Base-by-base conservation (phyloP, 371 early-diverging fungal species). In the Haplosporangium sp. region DNA sequence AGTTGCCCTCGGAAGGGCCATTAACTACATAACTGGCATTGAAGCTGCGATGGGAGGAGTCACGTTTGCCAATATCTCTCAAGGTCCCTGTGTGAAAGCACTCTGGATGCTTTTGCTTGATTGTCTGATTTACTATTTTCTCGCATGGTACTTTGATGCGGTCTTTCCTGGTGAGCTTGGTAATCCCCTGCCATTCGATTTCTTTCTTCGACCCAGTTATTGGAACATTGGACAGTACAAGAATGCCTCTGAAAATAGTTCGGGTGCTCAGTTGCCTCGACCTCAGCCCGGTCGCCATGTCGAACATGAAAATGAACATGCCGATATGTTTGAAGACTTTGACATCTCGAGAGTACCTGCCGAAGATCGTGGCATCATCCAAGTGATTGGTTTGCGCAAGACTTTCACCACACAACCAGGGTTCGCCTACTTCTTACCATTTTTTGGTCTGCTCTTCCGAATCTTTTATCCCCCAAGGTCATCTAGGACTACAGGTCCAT, bases 71-170 rank as follows among this genome's bases (percentile, higher is more conserved):
- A 76, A 77, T 47, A 7, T 73, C 38, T 27, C 59, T 6, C 19
- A 42, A n/a, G 76, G 74, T 3, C 74, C 84, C 15, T 67, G 76
- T 48, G 74, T 61, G 35, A 72, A 69, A 27, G 74, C 74, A 1
- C 53, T 81, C n/a, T 77, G 71, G 63, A 83, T 85, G 84, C 47
- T 85, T 70, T 69, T 72, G 1, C 4, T 82, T 4, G 83, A 84
- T 40, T 60, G 69, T 44, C 37, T 84, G 19, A 42, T 85, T 5
- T 85, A 83, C 67, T 64, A 70, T 39, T 67, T 77, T 13, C 61
- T 85, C 60, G 84, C 83, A 15, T 82, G 84, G 78, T 85, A 85
- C 61, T 40, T 76, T 34, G 84, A 84, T 56, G 73, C 78, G 0
- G 65, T 84, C 57, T 70, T 82, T 55, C 84, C 84, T 13, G 76